Conservation (phyloP, 2,329 filamentous ascomycete genomes). For the Paracamarosporium sp. region DNA sequence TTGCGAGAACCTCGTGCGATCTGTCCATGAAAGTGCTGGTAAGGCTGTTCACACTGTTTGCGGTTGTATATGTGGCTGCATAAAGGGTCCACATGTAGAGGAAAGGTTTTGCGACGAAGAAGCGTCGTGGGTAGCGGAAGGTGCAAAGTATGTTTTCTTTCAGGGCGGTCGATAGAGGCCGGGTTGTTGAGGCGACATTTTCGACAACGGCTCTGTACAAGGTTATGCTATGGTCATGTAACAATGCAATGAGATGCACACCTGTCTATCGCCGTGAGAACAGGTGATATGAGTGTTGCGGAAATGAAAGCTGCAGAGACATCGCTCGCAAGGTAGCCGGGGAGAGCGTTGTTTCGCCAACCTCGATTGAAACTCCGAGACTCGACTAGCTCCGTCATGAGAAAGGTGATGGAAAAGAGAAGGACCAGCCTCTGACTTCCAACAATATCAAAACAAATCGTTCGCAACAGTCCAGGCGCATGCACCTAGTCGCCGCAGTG, state of each 20-base stretch:
- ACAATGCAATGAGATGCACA: constrained; percentile 7
- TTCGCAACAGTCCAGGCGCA: background rate
- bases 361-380: background rate
- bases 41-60: constrained; percentile 31
- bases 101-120: constrained; percentile 35
- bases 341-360: constrained; percentile 14
- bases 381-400: constrained; percentile 20
- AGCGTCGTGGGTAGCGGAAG: constrained; percentile 27
- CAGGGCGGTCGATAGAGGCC: constrained; percentile 21
- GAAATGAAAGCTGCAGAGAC: constrained; percentile 31
- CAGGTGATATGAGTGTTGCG: constrained; percentile 30
- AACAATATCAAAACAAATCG: background rate
- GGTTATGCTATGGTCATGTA: constrained; percentile 1
- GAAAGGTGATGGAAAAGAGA: background rate
- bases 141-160: constrained; percentile 27
- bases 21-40: constrained; percentile 15
- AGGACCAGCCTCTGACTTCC: background rate
- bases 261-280: constrained; percentile 37
- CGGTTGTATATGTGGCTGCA: constrained; percentile 33
- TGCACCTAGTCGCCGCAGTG: background rate
- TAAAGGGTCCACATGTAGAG: constrained; percentile 38
- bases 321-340: constrained; percentile 27
- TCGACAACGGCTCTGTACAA: constrained; percentile 31
- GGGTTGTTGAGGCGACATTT: constrained; percentile 26
- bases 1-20: constrained; percentile 20